Percentiles rank a stretch among this genome's conserved stretches.
Conservation (phyloP, 768 basidiomycete species). For the Leccinum disarticulatum region DNA sequence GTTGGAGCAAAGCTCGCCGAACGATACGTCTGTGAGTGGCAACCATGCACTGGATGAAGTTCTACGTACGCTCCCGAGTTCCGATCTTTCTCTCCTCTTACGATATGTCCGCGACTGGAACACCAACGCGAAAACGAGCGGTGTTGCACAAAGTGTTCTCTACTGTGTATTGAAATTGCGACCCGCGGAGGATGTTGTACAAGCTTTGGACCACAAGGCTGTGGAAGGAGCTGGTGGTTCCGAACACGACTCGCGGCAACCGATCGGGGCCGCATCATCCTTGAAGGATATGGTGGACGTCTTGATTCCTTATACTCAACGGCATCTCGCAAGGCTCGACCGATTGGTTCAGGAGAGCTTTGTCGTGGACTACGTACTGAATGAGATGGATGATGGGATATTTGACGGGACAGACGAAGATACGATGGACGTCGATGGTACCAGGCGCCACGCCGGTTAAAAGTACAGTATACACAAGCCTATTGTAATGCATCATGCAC, state of each 20-base stretch:
- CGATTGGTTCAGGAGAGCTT: constrained; percentile 93
- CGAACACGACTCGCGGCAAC: constrained; percentile 31
- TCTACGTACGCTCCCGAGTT: constrained; percentile 63
- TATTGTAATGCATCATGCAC: constrained; percentile 4
- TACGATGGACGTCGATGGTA: constrained; percentile 40
- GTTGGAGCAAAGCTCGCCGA: constrained; percentile 13
- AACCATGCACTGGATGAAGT: constrained; percentile 76
- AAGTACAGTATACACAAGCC: constrained; percentile 17
- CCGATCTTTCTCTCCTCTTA: constrained; percentile 80
- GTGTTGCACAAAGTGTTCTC: constrained; percentile 81
- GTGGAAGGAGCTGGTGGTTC: constrained; percentile 12
- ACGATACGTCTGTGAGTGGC: constrained; percentile 57
- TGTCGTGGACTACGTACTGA: constrained; percentile 85
- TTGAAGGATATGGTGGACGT: constrained; percentile 81
- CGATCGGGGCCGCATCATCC: constrained; percentile 25
- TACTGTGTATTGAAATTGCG: constrained; percentile 79
- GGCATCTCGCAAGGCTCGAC: constrained; percentile 85
- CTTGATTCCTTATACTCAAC: constrained; percentile 90
- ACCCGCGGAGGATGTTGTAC: constrained; percentile 69
- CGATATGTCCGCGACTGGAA: constrained; percentile 92
- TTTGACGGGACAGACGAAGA: constrained; percentile 50
- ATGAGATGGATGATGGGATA: constrained; percentile 85
- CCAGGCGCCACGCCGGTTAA: neutral
- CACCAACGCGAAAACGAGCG: constrained; percentile 84
- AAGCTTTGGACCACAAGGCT: constrained; percentile 49